These are phyloP conservation scores for Ploettnerulaceae sp. DNA, from an alignment of 2,329 filamentous ascomycete genomes.

Conservation along the genomic window DNA sequence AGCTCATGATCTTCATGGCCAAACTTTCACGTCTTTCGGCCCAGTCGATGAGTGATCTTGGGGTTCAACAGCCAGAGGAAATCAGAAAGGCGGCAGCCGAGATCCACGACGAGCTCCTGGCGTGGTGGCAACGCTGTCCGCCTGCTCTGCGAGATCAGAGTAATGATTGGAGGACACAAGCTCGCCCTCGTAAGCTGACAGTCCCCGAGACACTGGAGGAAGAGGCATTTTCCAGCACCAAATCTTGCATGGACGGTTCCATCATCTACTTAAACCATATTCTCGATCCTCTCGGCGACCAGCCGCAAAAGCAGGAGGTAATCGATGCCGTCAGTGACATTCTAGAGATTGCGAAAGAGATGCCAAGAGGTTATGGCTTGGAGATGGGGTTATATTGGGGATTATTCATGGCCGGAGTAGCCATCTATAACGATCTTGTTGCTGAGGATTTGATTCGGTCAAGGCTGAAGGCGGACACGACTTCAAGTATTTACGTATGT, in stretches of 20 bases:
- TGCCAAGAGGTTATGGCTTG: constrained; percentile 30
- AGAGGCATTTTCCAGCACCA: constrained; percentile 31
- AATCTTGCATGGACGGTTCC: constrained; percentile 28
- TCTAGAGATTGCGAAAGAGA: constrained; percentile 30
- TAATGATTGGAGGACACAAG: constrained; percentile 28
- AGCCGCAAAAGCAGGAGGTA: constrained; percentile 23
- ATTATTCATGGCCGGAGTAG: constrained; percentile 30
- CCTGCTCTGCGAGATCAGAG: constrained; percentile 26
- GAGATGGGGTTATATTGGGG: constrained; percentile 34
- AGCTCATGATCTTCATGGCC: constrained; percentile 32
- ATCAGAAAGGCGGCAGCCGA: constrained; percentile 18
- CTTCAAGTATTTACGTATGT: constrained; percentile 31
- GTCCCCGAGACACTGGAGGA: constrained; percentile 30
- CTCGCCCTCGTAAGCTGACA: constrained; percentile 27
- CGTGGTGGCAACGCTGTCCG: constrained; percentile 29
- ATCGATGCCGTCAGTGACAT: constrained; percentile 26
- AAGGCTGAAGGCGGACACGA: constrained; percentile 29
- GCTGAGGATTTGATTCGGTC: constrained; percentile 27
- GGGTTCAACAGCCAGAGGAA: constrained; percentile 14
- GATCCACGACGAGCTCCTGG: constrained; percentile 22
- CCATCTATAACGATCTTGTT: constrained; percentile 27
- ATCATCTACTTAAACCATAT: constrained; percentile 32
- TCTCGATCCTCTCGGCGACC: constrained; percentile 24
- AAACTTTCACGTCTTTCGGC: constrained; percentile 28
- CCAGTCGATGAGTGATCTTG: constrained; percentile 24